phyloP scores from a whole-genome alignment of 2,329 filamentous ascomycete species.

The Pseudophaeomoniella oleicola region DNA sequence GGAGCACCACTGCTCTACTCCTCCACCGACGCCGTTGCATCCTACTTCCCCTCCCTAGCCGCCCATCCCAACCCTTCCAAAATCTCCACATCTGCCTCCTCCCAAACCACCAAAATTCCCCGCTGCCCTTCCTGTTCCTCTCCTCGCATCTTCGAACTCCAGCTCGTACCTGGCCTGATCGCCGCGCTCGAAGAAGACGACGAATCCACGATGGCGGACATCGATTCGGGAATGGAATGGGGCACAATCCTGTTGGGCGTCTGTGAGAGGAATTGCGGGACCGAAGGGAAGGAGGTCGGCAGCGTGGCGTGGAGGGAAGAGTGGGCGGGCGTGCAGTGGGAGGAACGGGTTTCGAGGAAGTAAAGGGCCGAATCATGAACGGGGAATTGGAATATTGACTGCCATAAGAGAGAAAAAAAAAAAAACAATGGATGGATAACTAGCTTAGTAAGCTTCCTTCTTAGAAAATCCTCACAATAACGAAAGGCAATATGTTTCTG shows the following conservation, averaged over 20 bases:
- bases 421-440: too few relatives aligned
- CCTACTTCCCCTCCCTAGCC: constrained; percentile 32
- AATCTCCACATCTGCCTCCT: constrained; percentile 15
- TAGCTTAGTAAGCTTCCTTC: too few relatives aligned
- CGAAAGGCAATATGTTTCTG: too few relatives aligned
- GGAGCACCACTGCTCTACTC: constrained; percentile 68
- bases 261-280: constrained; percentile 62
- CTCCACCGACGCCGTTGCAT: constrained; percentile 59
- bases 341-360: constrained; percentile 44
- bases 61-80: constrained; percentile 6
- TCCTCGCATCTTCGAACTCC: constrained; percentile 72
- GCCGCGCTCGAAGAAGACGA: constrained; percentile 69
- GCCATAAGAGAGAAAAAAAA: too few relatives aligned
- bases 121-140: constrained; percentile 63
- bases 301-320: constrained; percentile 75
- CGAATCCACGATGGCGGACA: constrained; percentile 39
- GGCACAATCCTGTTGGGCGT: constrained; percentile 80
- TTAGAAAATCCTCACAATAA: too few relatives aligned
- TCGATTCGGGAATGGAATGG: constrained; percentile 89
- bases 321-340: constrained; percentile 98
- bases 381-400: too few relatives aligned
- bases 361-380: too few relatives aligned
- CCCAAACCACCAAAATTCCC: constrained; percentile 41
- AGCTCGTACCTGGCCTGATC: constrained; percentile 84
- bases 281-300: constrained; percentile 41